A percentile compares a stretch with the other conserved stretches of the same genome.
phyloP scores from a whole-genome alignment of 2,329 filamentous ascomycete genomes.

The Helotiales sp. region DNA sequence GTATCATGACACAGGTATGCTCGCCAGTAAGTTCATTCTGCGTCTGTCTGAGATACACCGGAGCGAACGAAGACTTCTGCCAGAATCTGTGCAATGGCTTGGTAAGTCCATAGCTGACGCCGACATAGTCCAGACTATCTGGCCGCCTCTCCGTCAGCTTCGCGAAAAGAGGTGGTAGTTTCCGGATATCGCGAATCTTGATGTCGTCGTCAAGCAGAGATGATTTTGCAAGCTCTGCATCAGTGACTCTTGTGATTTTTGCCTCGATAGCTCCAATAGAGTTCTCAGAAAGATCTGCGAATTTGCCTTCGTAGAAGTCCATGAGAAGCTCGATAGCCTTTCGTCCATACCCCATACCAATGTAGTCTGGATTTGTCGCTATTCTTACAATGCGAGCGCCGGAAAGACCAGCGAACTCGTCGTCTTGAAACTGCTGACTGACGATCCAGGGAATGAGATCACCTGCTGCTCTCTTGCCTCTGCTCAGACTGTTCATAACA shows the following conservation, averaged over 20 bases:
- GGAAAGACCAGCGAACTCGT: conserved; percentile 90
- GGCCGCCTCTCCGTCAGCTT: conserved; percentile 83
- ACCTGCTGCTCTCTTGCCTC: conserved; percentile 85
- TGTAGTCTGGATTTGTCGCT: conserved; percentile 92
- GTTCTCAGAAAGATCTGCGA: conserved; percentile 78
- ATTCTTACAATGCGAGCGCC: conserved; percentile 92
- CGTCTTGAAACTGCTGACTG: conserved; percentile 96
- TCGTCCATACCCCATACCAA: conserved; percentile 89
- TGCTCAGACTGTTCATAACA: conserved; percentile 83
- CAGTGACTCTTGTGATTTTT: conserved; percentile 76
- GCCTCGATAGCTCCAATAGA: conserved; percentile 51
- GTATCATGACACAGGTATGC: conserved; percentile 96
- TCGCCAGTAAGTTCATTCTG: conserved; percentile 95
- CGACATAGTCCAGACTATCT: conserved; percentile 83
- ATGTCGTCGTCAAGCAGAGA: conserved; percentile 84
- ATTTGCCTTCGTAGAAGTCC: conserved; percentile 95
- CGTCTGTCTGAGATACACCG: conserved; percentile 93
- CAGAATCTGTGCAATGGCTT: conserved; percentile 90
- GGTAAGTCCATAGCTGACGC: conserved; percentile 93
- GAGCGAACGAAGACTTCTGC: conserved; percentile 83
- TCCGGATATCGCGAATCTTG: conserved; percentile 82
- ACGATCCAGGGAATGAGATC: conserved; percentile 98
- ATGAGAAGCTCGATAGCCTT: conserved; percentile 83
- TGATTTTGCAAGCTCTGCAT: conserved; percentile 74
- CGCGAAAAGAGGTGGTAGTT: conserved; percentile 91